These are phyloP conservation scores for Vaccinium vitisidaea DNA, from an alignment of 148 eudicot genomes.

Conservation along the genomic window DNA sequence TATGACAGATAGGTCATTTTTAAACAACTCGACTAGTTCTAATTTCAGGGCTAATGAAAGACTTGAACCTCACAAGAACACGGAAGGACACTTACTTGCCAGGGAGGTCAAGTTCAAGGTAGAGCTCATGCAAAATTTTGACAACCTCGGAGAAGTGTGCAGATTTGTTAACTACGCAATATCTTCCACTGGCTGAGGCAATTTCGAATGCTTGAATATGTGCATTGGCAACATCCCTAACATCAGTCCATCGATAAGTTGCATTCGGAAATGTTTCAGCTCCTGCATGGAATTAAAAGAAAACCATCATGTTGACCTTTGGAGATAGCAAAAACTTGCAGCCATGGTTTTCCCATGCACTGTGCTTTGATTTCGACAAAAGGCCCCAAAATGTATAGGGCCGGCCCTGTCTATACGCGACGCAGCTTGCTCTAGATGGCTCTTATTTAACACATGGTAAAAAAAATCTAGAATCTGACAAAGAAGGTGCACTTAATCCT, in stretches of 20 bases:
- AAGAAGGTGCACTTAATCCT: neutral
- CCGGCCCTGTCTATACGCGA: neutral
- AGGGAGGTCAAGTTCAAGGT: slow-evolving; percentile 34
- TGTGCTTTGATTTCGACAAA: too few relatives aligned
- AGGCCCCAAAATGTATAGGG: too few relatives aligned
- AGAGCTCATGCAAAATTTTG: slow-evolving; percentile 26
- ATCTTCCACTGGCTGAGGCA: slow-evolving; percentile 42
- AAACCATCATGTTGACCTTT: neutral
- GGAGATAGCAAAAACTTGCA: neutral
- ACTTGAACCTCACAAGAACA: neutral
- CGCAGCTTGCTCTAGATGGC: neutral
- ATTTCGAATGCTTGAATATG: neutral
- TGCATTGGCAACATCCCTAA: slow-evolving; percentile 6
- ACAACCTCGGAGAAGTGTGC: slow-evolving; percentile 25
- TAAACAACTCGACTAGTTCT: neutral
- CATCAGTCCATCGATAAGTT: neutral
- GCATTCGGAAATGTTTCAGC: neutral
- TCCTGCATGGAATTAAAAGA: neutral
- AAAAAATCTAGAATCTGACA: neutral
- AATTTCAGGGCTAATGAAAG: neutral
- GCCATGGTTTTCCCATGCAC: too few relatives aligned
- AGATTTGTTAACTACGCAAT: slow-evolving; percentile 32
- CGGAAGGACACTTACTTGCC: slow-evolving; percentile 24
- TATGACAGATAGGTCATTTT: neutral
- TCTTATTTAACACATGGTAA: neutral